A percentile compares a stretch with the other conserved stretches of the same genome.
Conservation (phyloP, 148 eudicot species). For the Rhododendron mucronatum region DNA sequence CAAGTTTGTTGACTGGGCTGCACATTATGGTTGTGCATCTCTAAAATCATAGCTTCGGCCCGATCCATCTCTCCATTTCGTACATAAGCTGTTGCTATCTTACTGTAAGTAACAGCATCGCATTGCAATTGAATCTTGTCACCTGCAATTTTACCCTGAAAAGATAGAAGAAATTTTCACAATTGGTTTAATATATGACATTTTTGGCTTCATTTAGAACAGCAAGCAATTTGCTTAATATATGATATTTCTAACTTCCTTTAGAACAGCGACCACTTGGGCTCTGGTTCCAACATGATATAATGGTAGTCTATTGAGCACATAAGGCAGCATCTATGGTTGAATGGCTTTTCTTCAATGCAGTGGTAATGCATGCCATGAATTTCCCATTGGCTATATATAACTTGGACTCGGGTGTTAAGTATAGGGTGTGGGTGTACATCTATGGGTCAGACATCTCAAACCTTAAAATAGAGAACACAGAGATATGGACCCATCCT, state of each 20-base stretch:
- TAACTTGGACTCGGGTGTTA: too few species aligned
- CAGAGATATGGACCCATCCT: too few species aligned
- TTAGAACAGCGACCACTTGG: too few species aligned
- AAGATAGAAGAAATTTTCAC: neutral
- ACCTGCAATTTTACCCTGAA: conserved; percentile 34
- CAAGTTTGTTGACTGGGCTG: conserved; percentile 63
- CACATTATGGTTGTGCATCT: conserved; percentile 54
- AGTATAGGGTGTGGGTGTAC: too few species aligned
- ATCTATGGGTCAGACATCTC: too few species aligned
- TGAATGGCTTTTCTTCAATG: neutral
- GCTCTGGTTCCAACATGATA: neutral
- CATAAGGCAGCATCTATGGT: neutral
- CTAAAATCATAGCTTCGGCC: conserved; percentile 51
- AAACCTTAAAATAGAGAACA: too few species aligned
- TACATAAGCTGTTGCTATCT: conserved; percentile 57
- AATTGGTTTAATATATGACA: neutral
- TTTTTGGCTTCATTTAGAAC: neutral
- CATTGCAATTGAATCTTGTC: conserved; percentile 36
- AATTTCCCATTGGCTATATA: too few species aligned
- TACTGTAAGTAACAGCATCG: conserved; percentile 55
- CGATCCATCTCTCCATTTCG: conserved; percentile 40
- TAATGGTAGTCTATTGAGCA: neutral
- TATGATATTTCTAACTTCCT: too few species aligned
- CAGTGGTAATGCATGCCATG: too few species aligned
- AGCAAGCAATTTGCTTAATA: neutral